A percentile compares a stretch with the other conserved stretches of the same genome.
phyloP scores from a whole-genome alignment of 345 rosid genomes.

The Linum usitatissimum region DNA sequence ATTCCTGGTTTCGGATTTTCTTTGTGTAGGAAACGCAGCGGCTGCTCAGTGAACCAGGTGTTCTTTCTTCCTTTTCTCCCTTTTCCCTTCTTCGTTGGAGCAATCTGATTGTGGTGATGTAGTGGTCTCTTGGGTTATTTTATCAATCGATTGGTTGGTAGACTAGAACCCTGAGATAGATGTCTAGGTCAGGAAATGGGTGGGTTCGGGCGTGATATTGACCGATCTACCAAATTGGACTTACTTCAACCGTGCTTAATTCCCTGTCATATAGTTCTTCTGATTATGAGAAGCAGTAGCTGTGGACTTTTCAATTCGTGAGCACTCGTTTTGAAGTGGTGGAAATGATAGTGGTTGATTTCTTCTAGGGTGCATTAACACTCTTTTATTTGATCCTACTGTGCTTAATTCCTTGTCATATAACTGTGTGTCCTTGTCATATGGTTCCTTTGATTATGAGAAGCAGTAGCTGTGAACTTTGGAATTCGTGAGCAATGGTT shows the following conservation, averaged over 20 bases:
- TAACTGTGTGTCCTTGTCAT: not conserved
- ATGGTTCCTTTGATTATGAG: not conserved
- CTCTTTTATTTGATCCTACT: no score
- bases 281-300: no score
- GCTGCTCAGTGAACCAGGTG: conserved; percentile 97
- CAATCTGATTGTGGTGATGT: not conserved
- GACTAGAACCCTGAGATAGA: not conserved
- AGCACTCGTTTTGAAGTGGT: no score
- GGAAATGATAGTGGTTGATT: no score
- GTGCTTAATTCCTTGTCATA: no score
- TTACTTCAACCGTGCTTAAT: not conserved
- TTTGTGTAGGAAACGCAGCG: conserved; percentile 81
- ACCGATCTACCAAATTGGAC: not conserved
- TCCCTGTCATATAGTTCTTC: not conserved
- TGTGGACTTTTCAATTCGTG: no score
- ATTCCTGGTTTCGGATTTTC: not conserved
- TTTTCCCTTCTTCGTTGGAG: not conserved
- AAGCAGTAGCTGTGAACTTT: not conserved
- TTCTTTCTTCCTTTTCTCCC: not conserved
- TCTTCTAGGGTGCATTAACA: no score
- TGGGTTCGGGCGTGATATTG: not conserved
- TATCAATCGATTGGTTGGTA: not conserved
- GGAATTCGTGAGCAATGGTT: not conserved
- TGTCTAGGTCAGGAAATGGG: not conserved
- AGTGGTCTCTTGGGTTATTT: not conserved